These are phyloP conservation scores for Arachnomyces sp. DNA, from an alignment of 2,329 filamentous ascomycete genomes.

Conservation along the genomic window DNA sequence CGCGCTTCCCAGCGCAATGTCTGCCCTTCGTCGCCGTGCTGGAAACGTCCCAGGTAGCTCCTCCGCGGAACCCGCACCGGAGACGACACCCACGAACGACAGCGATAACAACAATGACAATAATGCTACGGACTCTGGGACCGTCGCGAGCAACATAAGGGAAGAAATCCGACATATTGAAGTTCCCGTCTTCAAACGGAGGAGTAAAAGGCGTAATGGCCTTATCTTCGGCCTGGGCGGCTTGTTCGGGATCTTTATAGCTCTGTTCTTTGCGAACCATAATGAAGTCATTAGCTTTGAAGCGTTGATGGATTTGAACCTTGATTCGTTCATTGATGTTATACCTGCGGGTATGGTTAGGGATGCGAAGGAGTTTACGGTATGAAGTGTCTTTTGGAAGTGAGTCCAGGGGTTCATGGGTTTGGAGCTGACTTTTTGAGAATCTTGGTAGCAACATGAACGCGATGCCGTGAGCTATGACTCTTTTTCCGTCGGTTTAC, in stretches of 20 bases:
- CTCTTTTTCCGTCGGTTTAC: constrained; percentile 81
- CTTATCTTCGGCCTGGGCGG: constrained; percentile 83
- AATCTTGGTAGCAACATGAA: constrained; percentile 58
- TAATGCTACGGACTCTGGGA: constrained; percentile 4
- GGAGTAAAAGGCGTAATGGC: constrained; percentile 63
- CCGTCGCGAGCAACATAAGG: constrained; percentile 2
- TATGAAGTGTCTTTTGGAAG: constrained; percentile 34
- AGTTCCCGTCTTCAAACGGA: constrained; percentile 19
- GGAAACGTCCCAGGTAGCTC: constrained; percentile 23
- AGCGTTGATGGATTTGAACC: constrained; percentile 58
- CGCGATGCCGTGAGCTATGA: constrained; percentile 85
- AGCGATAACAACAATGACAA: neutral
- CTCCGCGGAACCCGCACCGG: constrained; percentile 7
- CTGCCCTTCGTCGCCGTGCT: constrained; percentile 36
- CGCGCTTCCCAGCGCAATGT: constrained; percentile 16
- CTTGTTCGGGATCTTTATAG: constrained; percentile 79
- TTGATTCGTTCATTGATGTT: constrained; percentile 80
- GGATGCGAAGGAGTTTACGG: constrained; percentile 78
- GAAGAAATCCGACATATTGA: constrained; percentile 23
- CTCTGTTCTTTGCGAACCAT: constrained; percentile 79
- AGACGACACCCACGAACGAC: constrained; percentile 10
- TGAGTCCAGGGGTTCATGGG: constrained; percentile 12
- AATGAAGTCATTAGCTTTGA: constrained; percentile 87
- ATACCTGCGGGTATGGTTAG: constrained; percentile 76
- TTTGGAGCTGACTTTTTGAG: constrained; percentile 5